phyloP scores from a whole-genome alignment of 306 rosid genomes.

The Ormosia emarginata region DNA sequence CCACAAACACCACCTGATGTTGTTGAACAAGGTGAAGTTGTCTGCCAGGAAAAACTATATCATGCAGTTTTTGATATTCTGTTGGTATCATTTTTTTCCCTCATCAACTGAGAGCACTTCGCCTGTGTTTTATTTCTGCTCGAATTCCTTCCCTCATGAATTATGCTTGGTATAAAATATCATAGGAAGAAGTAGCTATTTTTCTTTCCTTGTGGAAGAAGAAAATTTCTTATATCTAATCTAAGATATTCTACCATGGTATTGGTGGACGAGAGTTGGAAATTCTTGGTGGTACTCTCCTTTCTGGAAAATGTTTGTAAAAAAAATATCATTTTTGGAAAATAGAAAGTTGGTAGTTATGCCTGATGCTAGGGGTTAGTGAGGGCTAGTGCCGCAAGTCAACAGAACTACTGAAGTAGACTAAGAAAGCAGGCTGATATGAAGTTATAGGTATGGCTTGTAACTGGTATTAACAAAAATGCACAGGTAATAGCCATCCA shows the following conservation, averaged over 20 bases:
- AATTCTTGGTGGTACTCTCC: background rate
- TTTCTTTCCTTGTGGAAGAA: background rate
- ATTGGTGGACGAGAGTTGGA: constrained; percentile 10
- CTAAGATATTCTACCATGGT: background rate
- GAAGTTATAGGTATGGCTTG: constrained; percentile 2
- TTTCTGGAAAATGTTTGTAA: background rate
- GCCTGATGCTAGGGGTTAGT: constrained; percentile 9
- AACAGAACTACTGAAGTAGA: constrained; percentile 5
- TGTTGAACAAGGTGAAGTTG: constrained; percentile 89
- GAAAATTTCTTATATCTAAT: background rate
- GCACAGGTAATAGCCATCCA: background rate
- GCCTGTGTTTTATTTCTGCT: constrained; percentile 26
- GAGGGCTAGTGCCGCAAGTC: background rate
- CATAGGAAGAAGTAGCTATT: constrained; percentile 1
- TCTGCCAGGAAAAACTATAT: constrained; percentile 48
- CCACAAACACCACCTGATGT: constrained; percentile 47
- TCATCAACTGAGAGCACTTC: constrained; percentile 25
- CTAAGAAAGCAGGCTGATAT: background rate
- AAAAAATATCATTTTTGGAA: background rate
- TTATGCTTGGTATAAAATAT: constrained; percentile 20
- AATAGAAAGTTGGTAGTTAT: background rate
- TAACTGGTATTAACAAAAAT: background rate
- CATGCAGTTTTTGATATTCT: constrained; percentile 48
- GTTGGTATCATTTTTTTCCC: constrained; percentile 38
- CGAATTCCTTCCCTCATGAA: constrained; percentile 23